Evolutionary conservation across 495 filamentous ascomycete genomes (phyloP), one percentile per base, ranked within the genome.

Genomic region (Beverwykella pulmonaria): DNA sequence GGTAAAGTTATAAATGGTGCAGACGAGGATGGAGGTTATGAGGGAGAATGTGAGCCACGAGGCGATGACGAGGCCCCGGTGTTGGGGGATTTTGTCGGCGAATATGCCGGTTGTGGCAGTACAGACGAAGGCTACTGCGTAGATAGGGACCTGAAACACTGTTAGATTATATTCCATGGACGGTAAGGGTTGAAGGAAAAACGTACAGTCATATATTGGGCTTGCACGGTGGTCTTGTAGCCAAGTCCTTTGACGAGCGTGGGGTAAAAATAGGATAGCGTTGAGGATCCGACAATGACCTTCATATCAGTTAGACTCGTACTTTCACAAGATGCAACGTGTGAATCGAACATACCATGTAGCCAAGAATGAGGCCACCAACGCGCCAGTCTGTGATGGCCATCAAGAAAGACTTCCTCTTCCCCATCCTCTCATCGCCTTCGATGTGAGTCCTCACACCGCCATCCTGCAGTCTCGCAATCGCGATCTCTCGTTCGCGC

Each of bases 251-350:
- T 77, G 72, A 98, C 89, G 71, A 97, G 96, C 26, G 87, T 89
- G 1, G 93, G 93, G 0, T 96, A 82, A 75, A 98, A 97, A 14
- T 97, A 84, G 9, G 89, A 91, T 74, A 97, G 96, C 20, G 89
- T 91, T 73, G 97, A 98, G 12, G 90, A 82, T 17, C 80, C 80
- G 67, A 83, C 74, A 32, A 63, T 69, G 55, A 77, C 77, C 74
- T 64, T 10, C 3, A 44, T 44, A n/a, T 9, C 32, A 1, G 8
- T 63, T 19, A 19, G 25, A 17, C 52, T 12, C 8, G 30, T 22
- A 32, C 2, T 22, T 22, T 41, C 32, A n/a, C 9, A 32, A 8
- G 9, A 32, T 17, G 5, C 15, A 12, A 10, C 15, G 20, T 23
- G 20, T 20, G 2, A 41, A 8, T 3, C 23, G 17, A 4, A 34